Evolutionary conservation across 306 rosid species (phyloP).

Genomic region (Cajanus cajan): DNA sequence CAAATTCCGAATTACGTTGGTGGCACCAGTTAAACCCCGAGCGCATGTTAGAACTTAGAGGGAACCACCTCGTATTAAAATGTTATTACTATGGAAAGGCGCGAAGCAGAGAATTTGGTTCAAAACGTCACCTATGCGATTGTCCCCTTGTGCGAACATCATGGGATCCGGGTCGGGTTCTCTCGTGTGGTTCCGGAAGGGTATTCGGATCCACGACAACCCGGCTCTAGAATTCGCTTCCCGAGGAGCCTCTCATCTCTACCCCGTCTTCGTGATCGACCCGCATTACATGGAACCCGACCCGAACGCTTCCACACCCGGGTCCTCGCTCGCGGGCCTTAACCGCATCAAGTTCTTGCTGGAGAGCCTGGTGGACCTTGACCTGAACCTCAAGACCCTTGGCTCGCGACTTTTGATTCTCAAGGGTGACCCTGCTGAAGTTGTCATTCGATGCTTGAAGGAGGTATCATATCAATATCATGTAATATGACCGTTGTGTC

Average conservation of each 20-base stretch:
- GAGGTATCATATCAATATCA: conserved; percentile 45
- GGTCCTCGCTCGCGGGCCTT: conserved; percentile 64
- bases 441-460: conserved; percentile 64
- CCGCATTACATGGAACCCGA: conserved; percentile 90
- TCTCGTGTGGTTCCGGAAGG: conserved; percentile 85
- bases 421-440: conserved; percentile 70
- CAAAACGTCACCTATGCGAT: conserved; percentile 1
- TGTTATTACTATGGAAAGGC: conserved; percentile 20
- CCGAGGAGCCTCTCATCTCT: conserved; percentile 36
- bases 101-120: conserved; percentile 30
- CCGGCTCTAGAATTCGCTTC: conserved; percentile 79
- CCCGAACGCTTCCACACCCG: conserved; percentile 48
- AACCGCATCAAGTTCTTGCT: conserved; percentile 75
- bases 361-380: conserved; percentile 71
- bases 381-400: conserved; percentile 59
- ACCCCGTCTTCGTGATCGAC: conserved; percentile 79
- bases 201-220: conserved; percentile 87
- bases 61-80: not conserved
- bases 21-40: not conserved
- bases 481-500: not conserved
- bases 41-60: conserved; percentile 55
- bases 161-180: conserved; percentile 63
- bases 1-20: not conserved
- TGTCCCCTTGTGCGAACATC: not conserved
- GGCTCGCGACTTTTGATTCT: conserved; percentile 76